Evolutionary conservation across 805 yeast species (phyloP), one percentile per base, ranked within the genome.

Genomic region (Wickerhamiella domercqiae): DNA sequence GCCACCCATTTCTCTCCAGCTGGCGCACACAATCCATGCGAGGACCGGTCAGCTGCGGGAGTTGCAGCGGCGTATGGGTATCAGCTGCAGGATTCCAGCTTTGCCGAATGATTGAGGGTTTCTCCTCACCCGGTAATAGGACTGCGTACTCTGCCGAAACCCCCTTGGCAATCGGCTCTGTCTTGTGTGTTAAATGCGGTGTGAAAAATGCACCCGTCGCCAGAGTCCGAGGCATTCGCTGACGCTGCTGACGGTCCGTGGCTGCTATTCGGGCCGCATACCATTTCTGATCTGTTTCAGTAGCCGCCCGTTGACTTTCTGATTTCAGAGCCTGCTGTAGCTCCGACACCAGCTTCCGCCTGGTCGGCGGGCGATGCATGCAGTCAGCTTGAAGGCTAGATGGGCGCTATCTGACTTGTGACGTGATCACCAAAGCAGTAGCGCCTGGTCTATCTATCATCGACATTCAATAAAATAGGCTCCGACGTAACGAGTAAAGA

Each of bases 1-100:
- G 61, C 78, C 78, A 76, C 9, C 62, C 62, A 17, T 54, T 51
- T 18, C 51, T 55, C 38, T 70, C 68, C 31, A 73, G 56, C 41
- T 54, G 61, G 34, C 59, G 61, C 6, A 74, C 50, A 1, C 64
- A 50, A 5, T 49, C 45, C 7, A 9, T 14, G 20, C n/a, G 20
- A 15, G 11, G 32, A 41, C 37, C 19, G 43, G 37, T 7, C 11
- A 9, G 40, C 35, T 3, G 36, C 21, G 29, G 37, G 21, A 16
- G 11, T 5, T 21, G 32, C 11, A 36, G 4, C 17, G 22, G 21
- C 13, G 5, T 30, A 6, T 17, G 32, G 20, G 34, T 30, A n/a
- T n/a, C n/a, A n/a, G n/a, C n/a, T 21, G 25, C 35, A 29, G 37
- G 42, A 22, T 39, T 40, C 36, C 32, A 30, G 11, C 15, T 28